Base-by-base conservation (phyloP, 2,329 filamentous ascomycete genomes). In the Coniochaeta prunicola region DNA sequence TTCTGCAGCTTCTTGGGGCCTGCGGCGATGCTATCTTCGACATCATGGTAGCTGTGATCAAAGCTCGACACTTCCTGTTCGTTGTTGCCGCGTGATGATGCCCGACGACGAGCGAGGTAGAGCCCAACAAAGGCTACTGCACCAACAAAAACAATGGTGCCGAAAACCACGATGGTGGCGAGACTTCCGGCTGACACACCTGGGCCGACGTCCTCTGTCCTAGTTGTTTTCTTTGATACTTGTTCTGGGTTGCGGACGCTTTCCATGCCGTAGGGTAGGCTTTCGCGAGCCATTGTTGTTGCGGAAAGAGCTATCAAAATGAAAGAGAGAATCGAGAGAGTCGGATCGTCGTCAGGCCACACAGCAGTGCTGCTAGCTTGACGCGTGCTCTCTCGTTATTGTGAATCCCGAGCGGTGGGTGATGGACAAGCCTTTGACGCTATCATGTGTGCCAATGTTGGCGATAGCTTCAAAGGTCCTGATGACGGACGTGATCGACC, bases 1-100 rank as follows among this genome's bases (percentile, higher is more conserved):
- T 58, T 58, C 57, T 58, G 57, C 30, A 58, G 57, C 34, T 53
- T 53, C n/a, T 50, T 40, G 6, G 13, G 30, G 2, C 26, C 15
- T 30, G 36, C 19, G 24, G 45, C 9, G 45, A 33, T 31, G 24
- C 45, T 50, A n/a, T 30, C 50, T 33, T 53, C 33, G 26, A 57
- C 24, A 30, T 58, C 48, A 21, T 34, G 34, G 42, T 55, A 54
- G 31, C 53, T 54, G 31, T 54, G 30, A 6, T 33, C 53, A 21
- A 33, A 34, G 30, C 28, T 36, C 53, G 19, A 13, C 33, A 21
- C 53, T 19, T 36, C n/a, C 9, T 36, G 53, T 13, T 28, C 30
- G 30, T 55, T 33, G n/a, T n/a, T 21, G 9, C 10, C 21, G 7
- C 30, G 28, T 34, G 45, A 2, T 30, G 13, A 21, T n/a, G 21